Conservation (phyloP, 139 green algal genomes). For the Coelastrella sp. region DNA sequence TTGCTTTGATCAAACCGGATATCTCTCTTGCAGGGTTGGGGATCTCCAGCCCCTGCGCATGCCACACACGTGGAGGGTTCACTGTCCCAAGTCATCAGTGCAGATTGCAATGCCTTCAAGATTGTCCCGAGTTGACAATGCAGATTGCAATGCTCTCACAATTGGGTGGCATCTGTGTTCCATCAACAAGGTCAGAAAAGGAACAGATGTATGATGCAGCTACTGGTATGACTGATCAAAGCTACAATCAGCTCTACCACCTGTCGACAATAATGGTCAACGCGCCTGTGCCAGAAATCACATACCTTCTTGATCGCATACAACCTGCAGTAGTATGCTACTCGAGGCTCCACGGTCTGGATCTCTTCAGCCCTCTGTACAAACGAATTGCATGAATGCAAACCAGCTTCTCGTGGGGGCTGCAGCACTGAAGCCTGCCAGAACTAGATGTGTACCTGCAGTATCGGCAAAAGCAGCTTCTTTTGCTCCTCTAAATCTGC, state of each 20-base stretch:
- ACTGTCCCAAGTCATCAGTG: no score
- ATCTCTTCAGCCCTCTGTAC: slow-evolving; percentile 81
- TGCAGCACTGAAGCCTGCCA: neutral
- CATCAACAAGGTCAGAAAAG: no score
- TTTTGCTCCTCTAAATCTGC: slow-evolving; percentile 79
- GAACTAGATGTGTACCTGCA: slow-evolving; percentile 74
- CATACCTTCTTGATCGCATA: slow-evolving; percentile 80
- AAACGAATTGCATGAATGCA: slow-evolving; percentile 22
- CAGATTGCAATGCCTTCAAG: no score
- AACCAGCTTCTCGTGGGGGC: neutral
- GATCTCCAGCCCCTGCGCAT: slow-evolving; percentile 69
- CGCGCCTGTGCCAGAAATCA: neutral
- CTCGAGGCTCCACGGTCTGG: slow-evolving; percentile 71
- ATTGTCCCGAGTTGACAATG: no score
- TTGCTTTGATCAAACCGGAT: slow-evolving; percentile 64
- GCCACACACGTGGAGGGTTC: neutral
- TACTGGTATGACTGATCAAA: no score
- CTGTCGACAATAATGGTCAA: no score
- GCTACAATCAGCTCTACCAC: no score
- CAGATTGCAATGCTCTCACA: no score
- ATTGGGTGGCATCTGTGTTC: no score
- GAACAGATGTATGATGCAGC: no score
- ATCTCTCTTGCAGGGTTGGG: slow-evolving; percentile 69
- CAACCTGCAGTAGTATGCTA: slow-evolving; percentile 86
- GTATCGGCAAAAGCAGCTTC: slow-evolving; percentile 75